Base-by-base conservation (phyloP, 108 stramenopile genomes). In the Hondaea fermentalgiana region DNA sequence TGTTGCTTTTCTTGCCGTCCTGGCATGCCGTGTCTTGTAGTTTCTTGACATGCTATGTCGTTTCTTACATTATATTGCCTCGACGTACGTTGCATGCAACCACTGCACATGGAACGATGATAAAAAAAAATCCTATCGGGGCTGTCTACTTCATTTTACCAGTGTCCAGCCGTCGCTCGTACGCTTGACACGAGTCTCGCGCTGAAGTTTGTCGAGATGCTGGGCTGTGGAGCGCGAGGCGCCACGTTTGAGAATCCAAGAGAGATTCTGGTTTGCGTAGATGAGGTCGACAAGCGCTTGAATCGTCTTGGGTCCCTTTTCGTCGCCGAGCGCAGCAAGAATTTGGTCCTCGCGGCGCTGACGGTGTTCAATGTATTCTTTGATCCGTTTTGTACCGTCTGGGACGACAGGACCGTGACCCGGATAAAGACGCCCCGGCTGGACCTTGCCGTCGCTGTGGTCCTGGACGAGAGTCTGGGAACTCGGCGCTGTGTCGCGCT, bases 191-290 rank as follows among this genome's bases (percentile, higher is more conserved):
- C 64, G 64, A 10, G 35, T 23, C 5, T 69, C 64, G 64, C 64
- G 64, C 42, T 69, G 64, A 10, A 83, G 76, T 53, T 83, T 83
- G 76, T 53, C 76, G 25, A 83, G 76, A 53, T 83, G 76, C 76
- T 83, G 76, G 51, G 45, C 16, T 12, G 49, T 28, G 51, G 76
- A 83, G n/a, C 76, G 45, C 28, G 8, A 8, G 45, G 76, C 76
- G 49, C 76, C 76, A 2, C 76, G 45, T 23, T 83, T 83, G 51
- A 83, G 17, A 12, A 83, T 35, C 76, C 76, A 83, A 35, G 76
- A 53, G 19, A 83, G 51, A 12, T 83, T 83, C 51, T 83, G 76
- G 23, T 83, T 45, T 8, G 17, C 76, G 51, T 83, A 83, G 3
- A 83, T 83, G 28, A 25, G 12, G 45, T 83, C 76, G 28, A 83